Evolutionary conservation across 1,284 basidiomycete genomes (phyloP), one percentile per base, ranked within the genome.

Genomic region (Termitomyces sp.): DNA sequence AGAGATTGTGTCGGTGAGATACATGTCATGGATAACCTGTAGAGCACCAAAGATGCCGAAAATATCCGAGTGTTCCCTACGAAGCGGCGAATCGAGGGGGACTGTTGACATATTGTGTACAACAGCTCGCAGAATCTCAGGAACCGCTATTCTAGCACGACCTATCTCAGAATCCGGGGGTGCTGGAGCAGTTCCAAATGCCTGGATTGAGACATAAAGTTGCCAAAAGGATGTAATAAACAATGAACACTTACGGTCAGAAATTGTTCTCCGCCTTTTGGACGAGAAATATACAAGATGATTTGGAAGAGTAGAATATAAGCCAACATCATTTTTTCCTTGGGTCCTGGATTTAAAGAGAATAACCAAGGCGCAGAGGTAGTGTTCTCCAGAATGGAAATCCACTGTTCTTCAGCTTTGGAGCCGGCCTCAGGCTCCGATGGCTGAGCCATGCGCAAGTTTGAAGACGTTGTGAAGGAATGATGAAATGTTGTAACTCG

Each of bases 111-210:
- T 53, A 24, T 67, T 55, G 7, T 55, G 50, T 0, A 64, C 61
- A 15, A 63, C 38, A 17, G 65, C 64, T 33, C 56, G 56, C 1
- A 61, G 51, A n/a, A 68, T 60, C 15, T 50, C 30, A 13, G 58
- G 59, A 4, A 64, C 56, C 0, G 66, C 64, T 26, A 50, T 50
- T 8, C 67, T 52, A 9, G 66, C 67, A 12, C 66, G 64, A 6
- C 59, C 63, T 15, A 69, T 68, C 47, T 69, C 68, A 10, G 67
- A 66, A 10, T 62, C 56, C n/a, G 60, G 42, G 15, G 65, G 47
- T 7, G 62, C 66, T 3, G 62, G 52, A 17, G 64, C 64, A 1
- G 62, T 54, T 13, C 24, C 52, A 45, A 69, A 69, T 10, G 60
- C 62, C 65, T 68, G 36, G 2, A 26, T 38, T 34, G 3, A 9